Evolutionary conservation across 2,329 filamentous ascomycete genomes (phyloP).

Genomic region (Colletotrichum sp.): DNA sequence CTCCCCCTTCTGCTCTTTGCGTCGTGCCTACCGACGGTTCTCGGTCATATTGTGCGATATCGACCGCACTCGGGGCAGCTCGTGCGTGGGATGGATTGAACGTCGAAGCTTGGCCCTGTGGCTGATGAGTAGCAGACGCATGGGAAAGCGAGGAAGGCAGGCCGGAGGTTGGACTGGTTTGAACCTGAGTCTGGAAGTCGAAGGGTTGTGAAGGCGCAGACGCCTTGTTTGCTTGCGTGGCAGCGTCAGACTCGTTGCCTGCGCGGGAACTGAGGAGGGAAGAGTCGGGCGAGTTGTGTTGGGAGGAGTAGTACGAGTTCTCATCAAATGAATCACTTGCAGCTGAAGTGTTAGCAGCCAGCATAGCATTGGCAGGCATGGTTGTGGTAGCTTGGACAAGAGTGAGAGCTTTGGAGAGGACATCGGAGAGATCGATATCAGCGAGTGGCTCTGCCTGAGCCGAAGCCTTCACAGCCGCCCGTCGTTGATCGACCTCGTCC

Average conservation of each 20-base stretch:
- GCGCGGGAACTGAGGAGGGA: slow-evolving; percentile 50
- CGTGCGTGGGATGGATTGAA: neutral
- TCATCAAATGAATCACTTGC: slow-evolving; percentile 87
- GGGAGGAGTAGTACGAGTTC: slow-evolving; percentile 95
- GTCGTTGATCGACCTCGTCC: slow-evolving; percentile 75
- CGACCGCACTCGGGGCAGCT: neutral
- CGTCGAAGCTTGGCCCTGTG: slow-evolving; percentile 20
- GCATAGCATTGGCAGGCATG: slow-evolving; percentile 60
- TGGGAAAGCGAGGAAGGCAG: slow-evolving; percentile 4
- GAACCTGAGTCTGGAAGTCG: neutral
- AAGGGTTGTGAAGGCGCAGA: slow-evolving; percentile 15
- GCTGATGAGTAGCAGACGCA: slow-evolving; percentile 23
- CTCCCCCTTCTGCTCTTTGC: neutral
- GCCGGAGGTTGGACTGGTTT: neutral
- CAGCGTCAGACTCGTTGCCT: slow-evolving; percentile 50
- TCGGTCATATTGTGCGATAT: neutral
- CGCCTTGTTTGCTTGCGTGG: slow-evolving; percentile 26
- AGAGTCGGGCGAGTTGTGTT: slow-evolving; percentile 76
- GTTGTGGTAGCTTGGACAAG: slow-evolving; percentile 73
- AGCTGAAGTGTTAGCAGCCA: slow-evolving; percentile 60
- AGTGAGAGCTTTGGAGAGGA: slow-evolving; percentile 73
- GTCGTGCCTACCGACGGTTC: slow-evolving; percentile 19
- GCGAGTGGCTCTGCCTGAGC: slow-evolving; percentile 57
- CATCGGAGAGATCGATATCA: slow-evolving; percentile 74
- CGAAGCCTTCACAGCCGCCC: slow-evolving; percentile 45